Evolutionary conservation across 345 rosid species (phyloP), one percentile per base, ranked within the genome.

Genomic region (Erysimum cheiranthoides): DNA sequence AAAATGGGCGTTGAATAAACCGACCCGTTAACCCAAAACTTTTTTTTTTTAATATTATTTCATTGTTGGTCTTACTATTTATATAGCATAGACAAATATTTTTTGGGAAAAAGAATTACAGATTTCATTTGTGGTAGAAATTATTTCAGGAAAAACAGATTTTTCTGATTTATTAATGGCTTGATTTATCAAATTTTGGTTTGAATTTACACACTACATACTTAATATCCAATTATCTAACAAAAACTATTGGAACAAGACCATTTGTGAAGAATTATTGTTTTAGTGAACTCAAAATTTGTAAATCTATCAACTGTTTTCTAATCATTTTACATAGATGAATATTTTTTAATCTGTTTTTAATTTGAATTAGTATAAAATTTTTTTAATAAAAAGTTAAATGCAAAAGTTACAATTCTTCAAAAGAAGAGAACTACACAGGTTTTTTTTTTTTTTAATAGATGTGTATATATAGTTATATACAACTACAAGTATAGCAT

Each of bases 1-100:
- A 73, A 8, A 66, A 10, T 73, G 81, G 81, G 81, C 81, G 81
- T 78, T 78, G 81, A 78, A 78, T 73, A 60, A 73, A 73, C 78
- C 81, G 80, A 72, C 77, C 77, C 78, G 77, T 50, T 59, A 10
- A 72, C 81, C 77, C 77, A 25, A 16, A 1, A 3, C 13, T 28
- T 65, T 28, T 28, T 66, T 50, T 21, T 36, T 60, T 38, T 9
- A 11, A 40, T 58, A 27, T 4, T 34, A 62, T 18, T 58, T 68
- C 8, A 21, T 61, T 60, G 10, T 31, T 51, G 12, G 10, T 25
- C 6, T 31, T 32, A 45, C 31, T 27, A 25, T 69, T 45, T 51
- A 6, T 14, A 50, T 6, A 30, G 38, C 36, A 32, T 14, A 8
- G 46, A 27, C 36, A 25, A 0, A 18, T 5, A 1, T 4, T 50